A percentile compares a stretch with the other conserved stretches of the same genome.
phyloP scores from a whole-genome alignment of 2,329 filamentous ascomycete species.

The Ophidiomyces ophidiicola region DNA sequence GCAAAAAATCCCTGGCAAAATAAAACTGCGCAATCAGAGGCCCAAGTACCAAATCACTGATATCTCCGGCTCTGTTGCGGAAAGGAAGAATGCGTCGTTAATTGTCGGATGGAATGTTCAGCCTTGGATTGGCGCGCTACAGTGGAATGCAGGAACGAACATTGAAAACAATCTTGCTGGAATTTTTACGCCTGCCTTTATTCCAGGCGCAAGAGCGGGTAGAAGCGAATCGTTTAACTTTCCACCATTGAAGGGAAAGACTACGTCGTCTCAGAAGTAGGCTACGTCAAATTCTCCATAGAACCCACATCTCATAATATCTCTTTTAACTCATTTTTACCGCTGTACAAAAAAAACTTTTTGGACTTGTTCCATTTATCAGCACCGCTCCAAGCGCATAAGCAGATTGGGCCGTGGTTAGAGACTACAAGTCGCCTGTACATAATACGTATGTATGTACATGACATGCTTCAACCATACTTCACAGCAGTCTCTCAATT shows the following conservation, averaged over 20 bases:
- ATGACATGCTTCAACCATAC: no score
- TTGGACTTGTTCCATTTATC: no score
- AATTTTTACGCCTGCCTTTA: constrained; percentile 33
- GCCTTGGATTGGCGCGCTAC: constrained; percentile 82
- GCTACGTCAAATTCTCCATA: no score
- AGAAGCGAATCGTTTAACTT: constrained; percentile 43
- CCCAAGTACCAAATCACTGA: constrained; percentile 98
- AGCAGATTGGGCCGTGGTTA: no score
- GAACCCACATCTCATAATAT: no score
- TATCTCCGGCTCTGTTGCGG: constrained; percentile 64
- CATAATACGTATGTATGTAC: no score
- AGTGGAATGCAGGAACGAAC: constrained; percentile 54
- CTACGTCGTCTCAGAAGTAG: constrained; percentile 1
- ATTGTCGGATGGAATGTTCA: constrained; percentile 92
- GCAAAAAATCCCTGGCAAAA: constrained; percentile 42
- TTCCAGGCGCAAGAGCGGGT: constrained; percentile 41
- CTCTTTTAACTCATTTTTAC: no score
- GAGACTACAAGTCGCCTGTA: no score
- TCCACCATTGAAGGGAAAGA: constrained; percentile 43
- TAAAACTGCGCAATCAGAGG: constrained; percentile 70
- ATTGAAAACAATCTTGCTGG: constrained; percentile 17
- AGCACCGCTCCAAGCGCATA: no score
- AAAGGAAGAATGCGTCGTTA: constrained; percentile 60
- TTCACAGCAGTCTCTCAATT: no score
- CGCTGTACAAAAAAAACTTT: no score